Evolutionary conservation across 163 green algal genomes (phyloP).

Genomic region (Chloroidium sp.): DNA sequence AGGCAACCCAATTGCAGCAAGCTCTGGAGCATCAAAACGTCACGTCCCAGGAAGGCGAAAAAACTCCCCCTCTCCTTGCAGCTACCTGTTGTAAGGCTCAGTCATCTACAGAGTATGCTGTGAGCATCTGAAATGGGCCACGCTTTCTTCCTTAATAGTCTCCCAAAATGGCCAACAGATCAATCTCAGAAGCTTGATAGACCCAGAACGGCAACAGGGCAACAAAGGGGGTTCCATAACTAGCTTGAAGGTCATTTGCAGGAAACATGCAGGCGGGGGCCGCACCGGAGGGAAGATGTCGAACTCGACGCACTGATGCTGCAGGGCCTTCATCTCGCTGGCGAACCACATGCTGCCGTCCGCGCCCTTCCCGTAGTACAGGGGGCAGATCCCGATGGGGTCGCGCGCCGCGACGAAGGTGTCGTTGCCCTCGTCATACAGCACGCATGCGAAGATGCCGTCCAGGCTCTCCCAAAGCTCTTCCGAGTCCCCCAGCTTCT

Average conservation of each 20-base stretch:
- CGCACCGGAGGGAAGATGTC: conserved; percentile 65
- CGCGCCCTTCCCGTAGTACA: conserved; percentile 85
- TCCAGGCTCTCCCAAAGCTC: conserved; percentile 63
- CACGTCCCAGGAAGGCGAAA: too few relatives aligned
- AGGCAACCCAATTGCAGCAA: too few relatives aligned
- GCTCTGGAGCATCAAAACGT: too few relatives aligned
- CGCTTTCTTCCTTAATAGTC: too few relatives aligned
- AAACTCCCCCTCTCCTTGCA: too few relatives aligned
- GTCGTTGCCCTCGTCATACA: conserved; percentile 60
- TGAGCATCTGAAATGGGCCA: too few relatives aligned
- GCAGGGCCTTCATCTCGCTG: conserved; percentile 92
- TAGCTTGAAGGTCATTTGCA: conserved; percentile 8
- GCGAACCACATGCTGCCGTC: conserved; percentile 83
- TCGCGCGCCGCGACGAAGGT: conserved; percentile 68
- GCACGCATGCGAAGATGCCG: conserved; percentile 77
- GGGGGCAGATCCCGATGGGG: conserved; percentile 84
- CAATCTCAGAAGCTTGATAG: not conserved
- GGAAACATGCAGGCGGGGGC: not conserved
- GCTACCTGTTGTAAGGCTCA: too few relatives aligned
- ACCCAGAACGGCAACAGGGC: not conserved
- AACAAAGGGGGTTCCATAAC: not conserved
- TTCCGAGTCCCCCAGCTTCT: conserved; percentile 60
- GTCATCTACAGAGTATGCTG: too few relatives aligned
- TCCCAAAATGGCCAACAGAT: too few relatives aligned
- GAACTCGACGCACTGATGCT: conserved; percentile 54